phyloP scores from a whole-genome alignment of 257 asterid genomes.

The Fraxinus quadrangulata region DNA sequence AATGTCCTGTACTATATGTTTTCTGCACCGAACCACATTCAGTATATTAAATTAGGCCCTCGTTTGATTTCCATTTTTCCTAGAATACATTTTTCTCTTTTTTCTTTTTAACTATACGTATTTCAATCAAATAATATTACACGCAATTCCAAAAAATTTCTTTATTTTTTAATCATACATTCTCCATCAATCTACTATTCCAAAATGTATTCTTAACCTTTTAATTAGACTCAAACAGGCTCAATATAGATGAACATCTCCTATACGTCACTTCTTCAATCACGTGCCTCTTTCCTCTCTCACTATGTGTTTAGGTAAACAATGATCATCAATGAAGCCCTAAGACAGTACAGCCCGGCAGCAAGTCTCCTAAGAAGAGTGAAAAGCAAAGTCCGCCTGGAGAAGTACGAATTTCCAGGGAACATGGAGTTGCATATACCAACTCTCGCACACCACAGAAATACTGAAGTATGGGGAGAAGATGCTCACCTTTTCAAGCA shows the following conservation, averaged over 20 bases:
- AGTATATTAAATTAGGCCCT: no score
- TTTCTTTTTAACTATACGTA: no score
- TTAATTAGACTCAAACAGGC: no score
- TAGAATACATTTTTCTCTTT: no score
- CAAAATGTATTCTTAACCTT: no score
- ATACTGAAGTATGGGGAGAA: slow-evolving; percentile 41
- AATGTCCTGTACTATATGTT: no score
- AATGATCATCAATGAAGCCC: slow-evolving; percentile 45
- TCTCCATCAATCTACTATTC: no score
- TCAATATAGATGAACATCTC: not conserved
- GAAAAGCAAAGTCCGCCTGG: slow-evolving; percentile 20
- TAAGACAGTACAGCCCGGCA: slow-evolving; percentile 43
- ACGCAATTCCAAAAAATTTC: no score
- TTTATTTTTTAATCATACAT: no score
- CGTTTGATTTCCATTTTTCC: no score
- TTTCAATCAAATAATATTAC: no score
- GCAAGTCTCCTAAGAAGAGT: slow-evolving; percentile 36
- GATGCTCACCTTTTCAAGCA: slow-evolving; percentile 47
- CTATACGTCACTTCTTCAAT: not conserved
- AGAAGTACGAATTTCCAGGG: slow-evolving; percentile 35
- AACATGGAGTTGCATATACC: slow-evolving; percentile 41
- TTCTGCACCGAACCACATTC: no score
- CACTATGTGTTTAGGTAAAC: slow-evolving; percentile 23
- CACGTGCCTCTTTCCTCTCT: not conserved
- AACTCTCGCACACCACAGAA: slow-evolving; percentile 32